phyloP scores from a whole-genome alignment of 176 grass and related monocot genomes.

The Chloris gayana region DNA sequence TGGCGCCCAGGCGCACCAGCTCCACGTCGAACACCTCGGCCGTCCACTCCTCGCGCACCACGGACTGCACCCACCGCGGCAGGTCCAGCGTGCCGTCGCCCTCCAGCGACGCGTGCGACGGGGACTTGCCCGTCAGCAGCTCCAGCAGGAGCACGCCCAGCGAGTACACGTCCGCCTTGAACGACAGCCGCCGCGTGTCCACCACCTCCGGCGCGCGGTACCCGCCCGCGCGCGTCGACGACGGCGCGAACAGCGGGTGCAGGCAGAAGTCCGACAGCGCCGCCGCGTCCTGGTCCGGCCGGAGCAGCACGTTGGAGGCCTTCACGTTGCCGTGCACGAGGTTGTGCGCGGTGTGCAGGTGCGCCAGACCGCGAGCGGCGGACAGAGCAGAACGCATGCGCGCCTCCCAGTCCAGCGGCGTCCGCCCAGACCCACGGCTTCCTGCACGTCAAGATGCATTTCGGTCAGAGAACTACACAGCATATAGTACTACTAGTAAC shows the following conservation, averaged over 20 bases:
- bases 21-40: slow-evolving; percentile 99
- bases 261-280: slow-evolving; percentile 76
- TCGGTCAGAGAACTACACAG: slow-evolving; percentile 25
- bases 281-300: slow-evolving; percentile 66
- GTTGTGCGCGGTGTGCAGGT: slow-evolving; percentile 68
- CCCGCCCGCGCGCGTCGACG: slow-evolving; percentile 50
- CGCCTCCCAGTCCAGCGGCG: slow-evolving; percentile 90
- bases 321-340: slow-evolving; percentile 88
- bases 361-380: slow-evolving; percentile 71
- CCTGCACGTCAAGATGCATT: slow-evolving; percentile 55
- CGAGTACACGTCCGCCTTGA: slow-evolving; percentile 91
- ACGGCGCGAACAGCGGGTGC: slow-evolving; percentile 66
- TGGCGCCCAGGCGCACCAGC: slow-evolving; percentile 76
- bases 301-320: slow-evolving; percentile 93
- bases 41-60: slow-evolving; percentile 97
- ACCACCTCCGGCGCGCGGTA: slow-evolving; percentile 88
- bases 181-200: slow-evolving; percentile 75
- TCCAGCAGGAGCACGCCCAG: slow-evolving; percentile 88
- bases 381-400: slow-evolving; percentile 76
- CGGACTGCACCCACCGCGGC: slow-evolving; percentile 93
- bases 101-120: slow-evolving; percentile 67
- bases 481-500: neutral
- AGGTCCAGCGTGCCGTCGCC: slow-evolving; percentile 90
- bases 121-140: slow-evolving; percentile 90
- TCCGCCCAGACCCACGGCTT: slow-evolving; percentile 72